Evolutionary conservation across 2,329 filamentous ascomycete genomes (phyloP), one percentile per base, ranked within the genome.

Genomic region (Nemania abortiva): DNA sequence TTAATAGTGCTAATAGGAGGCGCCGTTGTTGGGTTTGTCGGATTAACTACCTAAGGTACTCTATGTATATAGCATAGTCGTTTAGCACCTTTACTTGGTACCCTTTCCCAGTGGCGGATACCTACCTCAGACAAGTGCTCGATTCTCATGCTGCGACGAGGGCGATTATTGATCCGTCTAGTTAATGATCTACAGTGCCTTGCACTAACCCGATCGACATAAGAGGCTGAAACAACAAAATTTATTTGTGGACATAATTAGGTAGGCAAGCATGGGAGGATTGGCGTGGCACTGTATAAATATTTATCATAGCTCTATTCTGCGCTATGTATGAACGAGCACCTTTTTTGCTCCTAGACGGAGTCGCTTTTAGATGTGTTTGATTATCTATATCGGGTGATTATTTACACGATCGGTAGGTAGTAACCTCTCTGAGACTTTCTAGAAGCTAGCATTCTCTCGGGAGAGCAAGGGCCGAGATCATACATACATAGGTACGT

Each of bases 391-490:
- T 50, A 22, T 50, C n/a, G 15, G 39, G 4, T 3, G 2, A 42
- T 15, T 42, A 15, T 15, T 42, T 13, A 42, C 11, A 11, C 39
- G 13, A 11, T 27, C 24, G 13, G 13, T 42, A 18, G 39, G 2
- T 42, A 42, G 5, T 42, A 6, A 11, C 2, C 18, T 15, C 15
- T 18, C 15, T 13, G 18, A 42, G 39, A 15, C 15, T 15, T 42
- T 3, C 39, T 6, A 15, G 15, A 5, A 42, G 15, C 39, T 18
- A 42, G 15, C 47, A 6, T 49, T 24, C 18, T 22, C 47, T 66
- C 66, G 66, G 66, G 62, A 62, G 37, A 69, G 57, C 10, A 69
- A 62, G 34, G 62, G 13, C 66, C 62, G 62, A 69, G 57, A 37
- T 27, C 11, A 37, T 37, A 45, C 24, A 39, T n/a, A 57, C 22